Conservation (phyloP, 345 rosid species). For the Hypericum androsaemum region DNA sequence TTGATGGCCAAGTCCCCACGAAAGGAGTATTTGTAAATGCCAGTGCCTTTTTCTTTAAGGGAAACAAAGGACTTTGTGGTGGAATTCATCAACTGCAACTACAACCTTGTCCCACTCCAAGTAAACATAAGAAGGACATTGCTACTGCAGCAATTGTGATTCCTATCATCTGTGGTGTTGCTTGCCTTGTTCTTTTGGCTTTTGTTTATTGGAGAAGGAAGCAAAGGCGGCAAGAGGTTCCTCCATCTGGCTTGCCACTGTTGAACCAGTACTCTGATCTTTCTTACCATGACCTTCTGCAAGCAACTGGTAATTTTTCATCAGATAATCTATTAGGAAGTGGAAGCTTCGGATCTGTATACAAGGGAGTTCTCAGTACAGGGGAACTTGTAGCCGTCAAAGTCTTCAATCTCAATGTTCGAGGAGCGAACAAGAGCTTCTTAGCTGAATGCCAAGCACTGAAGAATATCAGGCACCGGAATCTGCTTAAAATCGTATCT, state of each 20-base stretch:
- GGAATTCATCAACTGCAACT: slow-evolving; percentile 4
- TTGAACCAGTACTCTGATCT: neutral
- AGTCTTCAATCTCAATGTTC: slow-evolving; percentile 20
- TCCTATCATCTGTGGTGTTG: neutral
- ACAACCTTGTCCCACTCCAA: slow-evolving; percentile 5
- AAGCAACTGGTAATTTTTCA: slow-evolving; percentile 16
- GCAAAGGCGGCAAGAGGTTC: neutral
- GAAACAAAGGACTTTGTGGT: slow-evolving; percentile 17
- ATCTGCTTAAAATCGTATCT: slow-evolving; percentile 15
- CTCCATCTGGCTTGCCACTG: neutral
- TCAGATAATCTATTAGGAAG: slow-evolving; percentile 17
- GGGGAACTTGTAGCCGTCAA: slow-evolving; percentile 10
- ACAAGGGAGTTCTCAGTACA: slow-evolving; percentile 10
- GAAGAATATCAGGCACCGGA: slow-evolving; percentile 16
- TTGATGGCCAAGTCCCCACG: slow-evolving; percentile 12
- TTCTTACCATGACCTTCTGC: slow-evolving; percentile 7
- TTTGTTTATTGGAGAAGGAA: neutral
- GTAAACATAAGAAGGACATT: neutral
- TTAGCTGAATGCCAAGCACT: slow-evolving; percentile 17
- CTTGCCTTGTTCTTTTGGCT: neutral
- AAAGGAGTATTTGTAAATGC: slow-evolving; percentile 18
- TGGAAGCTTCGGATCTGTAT: slow-evolving; percentile 24
- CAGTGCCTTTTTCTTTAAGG: slow-evolving; percentile 4
- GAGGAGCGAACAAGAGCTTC: slow-evolving; percentile 22
- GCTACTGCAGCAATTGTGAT: neutral